Evolutionary conservation across 2,329 filamentous ascomycete genomes (phyloP).

Genomic region (Talaromyces albobiverticillius): DNA sequence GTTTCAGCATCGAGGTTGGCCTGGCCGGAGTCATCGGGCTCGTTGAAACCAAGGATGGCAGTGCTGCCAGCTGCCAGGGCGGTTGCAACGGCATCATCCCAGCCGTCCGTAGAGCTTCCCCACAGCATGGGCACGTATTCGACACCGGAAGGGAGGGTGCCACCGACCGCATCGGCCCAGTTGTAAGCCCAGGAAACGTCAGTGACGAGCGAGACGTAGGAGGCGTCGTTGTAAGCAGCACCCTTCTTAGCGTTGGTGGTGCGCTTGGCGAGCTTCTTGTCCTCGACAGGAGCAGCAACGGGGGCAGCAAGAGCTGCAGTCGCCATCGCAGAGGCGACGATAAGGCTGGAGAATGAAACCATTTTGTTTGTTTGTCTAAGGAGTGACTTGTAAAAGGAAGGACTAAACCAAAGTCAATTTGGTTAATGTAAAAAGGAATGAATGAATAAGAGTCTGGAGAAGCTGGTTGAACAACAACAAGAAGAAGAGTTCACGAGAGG

Average conservation of each 20-base stretch:
- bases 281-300: conserved; percentile 11
- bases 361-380: conserved; percentile 1
- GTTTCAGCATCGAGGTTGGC: conserved; percentile 35
- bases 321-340: conserved; percentile 22
- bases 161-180: conserved; percentile 35
- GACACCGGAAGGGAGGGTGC: conserved; percentile 29
- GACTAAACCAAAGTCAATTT: conserved; percentile 2
- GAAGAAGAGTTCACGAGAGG: not conserved
- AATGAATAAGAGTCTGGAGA: not conserved
- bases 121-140: conserved; percentile 48
- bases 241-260: conserved; percentile 17
- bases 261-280: conserved; percentile 23
- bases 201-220: conserved; percentile 30
- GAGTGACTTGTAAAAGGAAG: conserved; percentile 1
- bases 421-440: not conserved
- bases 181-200: conserved; percentile 45
- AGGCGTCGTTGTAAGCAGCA: conserved; percentile 38
- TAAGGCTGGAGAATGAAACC: conserved; percentile 9
- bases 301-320: conserved; percentile 30
- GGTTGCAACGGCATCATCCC: conserved; percentile 33
- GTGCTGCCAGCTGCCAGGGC: conserved; percentile 32
- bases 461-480: not conserved
- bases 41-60: conserved; percentile 46
- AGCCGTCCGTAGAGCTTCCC: too few species aligned
- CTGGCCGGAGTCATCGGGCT: conserved; percentile 42